phyloP scores from a whole-genome alignment of 192 early-diverging fungal genomes.

The Entophlyctis luteolus region DNA sequence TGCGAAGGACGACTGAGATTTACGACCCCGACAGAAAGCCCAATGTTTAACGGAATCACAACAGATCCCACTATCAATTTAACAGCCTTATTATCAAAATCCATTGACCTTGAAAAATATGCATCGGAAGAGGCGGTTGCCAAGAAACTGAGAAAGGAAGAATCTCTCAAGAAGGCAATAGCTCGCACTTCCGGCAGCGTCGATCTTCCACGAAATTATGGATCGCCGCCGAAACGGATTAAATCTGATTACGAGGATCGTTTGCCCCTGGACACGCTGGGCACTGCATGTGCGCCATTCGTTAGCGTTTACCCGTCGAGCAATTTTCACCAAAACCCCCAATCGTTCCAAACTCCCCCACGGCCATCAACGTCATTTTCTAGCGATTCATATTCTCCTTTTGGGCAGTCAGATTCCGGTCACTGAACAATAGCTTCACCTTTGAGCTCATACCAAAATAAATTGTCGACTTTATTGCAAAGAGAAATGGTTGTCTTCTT shows the following conservation, averaged over 20 bases:
- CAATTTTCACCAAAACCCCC: no score
- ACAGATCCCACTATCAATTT: background rate
- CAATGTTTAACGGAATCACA: background rate
- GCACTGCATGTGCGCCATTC: background rate
- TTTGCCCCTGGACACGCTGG: background rate
- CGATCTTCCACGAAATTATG: background rate
- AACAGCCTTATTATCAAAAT: constrained; percentile 11
- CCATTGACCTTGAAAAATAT: constrained; percentile 21
- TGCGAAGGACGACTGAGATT: background rate
- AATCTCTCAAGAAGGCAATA: constrained; percentile 11
- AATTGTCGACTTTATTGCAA: no score
- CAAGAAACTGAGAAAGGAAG: constrained; percentile 15
- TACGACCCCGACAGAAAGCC: background rate
- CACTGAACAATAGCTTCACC: no score
- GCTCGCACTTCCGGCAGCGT: background rate
- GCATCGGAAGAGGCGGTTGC: constrained; percentile 12
- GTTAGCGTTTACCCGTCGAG: background rate
- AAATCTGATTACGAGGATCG: background rate
- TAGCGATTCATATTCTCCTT: no score
- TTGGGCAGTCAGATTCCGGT: no score
- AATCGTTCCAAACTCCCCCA: no score
- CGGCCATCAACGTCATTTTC: no score
- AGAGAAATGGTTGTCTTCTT: no score
- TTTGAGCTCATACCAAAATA: no score
- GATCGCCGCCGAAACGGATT: background rate